A percentile compares a stretch with the other conserved stretches of the same genome.
Conservation (phyloP, 2,329 filamentous ascomycete genomes). For the Myriosclerotinia duriaeana region DNA sequence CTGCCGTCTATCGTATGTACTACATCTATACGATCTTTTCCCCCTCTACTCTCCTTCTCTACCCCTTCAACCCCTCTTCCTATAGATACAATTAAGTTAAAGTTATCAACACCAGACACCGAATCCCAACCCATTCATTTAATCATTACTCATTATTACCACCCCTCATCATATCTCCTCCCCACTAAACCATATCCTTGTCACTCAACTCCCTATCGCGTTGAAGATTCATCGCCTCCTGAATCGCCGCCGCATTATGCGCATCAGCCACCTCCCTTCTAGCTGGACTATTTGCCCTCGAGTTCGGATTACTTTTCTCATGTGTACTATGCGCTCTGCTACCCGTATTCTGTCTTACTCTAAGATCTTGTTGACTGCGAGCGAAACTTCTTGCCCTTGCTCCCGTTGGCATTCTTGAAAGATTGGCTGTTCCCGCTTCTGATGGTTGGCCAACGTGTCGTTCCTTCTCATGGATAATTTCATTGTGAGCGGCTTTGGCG, state of each 20-base stretch:
- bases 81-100: conserved; percentile 12
- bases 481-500: conserved; percentile 17
- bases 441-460: not conserved
- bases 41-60: not conserved
- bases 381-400: conserved; percentile 32
- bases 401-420: conserved; percentile 27
- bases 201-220: not conserved
- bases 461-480: not conserved
- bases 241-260: not conserved
- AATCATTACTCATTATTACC: conserved; percentile 1
- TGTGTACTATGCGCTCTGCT: conserved; percentile 21
- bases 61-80: not conserved
- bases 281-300: conserved; percentile 17
- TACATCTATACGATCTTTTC: not conserved
- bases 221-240: not conserved
- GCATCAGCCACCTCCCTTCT: not conserved
- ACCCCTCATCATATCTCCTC: not conserved
- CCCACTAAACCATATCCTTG: not conserved
- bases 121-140: not conserved
- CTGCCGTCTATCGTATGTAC: not conserved
- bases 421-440: not conserved
- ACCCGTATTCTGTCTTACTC: conserved; percentile 32
- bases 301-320: conserved; percentile 14
- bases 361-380: conserved; percentile 32
- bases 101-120: conserved; percentile 6